Evolutionary conservation across 1,284 basidiomycete genomes (phyloP).

Genomic region (Malassezia cuniculi): DNA sequence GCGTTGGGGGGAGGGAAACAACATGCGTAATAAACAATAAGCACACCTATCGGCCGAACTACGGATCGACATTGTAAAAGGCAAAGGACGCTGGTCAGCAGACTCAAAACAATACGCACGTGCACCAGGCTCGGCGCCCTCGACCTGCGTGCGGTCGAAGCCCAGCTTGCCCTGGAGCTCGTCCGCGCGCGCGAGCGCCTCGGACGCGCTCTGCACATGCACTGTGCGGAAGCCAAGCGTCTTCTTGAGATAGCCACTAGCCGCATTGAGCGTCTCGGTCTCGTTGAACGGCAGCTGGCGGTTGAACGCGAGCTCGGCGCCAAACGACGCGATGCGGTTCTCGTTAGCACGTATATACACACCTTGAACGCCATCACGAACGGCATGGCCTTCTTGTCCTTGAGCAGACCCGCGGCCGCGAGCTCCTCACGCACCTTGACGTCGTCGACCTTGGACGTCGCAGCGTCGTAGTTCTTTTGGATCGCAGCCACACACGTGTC

Average conservation of each 20-base stretch:
- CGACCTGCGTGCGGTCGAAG: slow-evolving; percentile 59
- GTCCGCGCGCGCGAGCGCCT: slow-evolving; percentile 49
- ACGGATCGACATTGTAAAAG: slow-evolving; percentile 17
- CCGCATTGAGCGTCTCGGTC: slow-evolving; percentile 54
- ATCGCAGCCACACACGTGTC: slow-evolving; percentile 65
- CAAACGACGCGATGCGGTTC: slow-evolving; percentile 72
- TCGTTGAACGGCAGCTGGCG: slow-evolving; percentile 80
- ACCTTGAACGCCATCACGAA: slow-evolving; percentile 86
- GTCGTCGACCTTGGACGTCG: slow-evolving; percentile 65
- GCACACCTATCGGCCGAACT: too few species aligned
- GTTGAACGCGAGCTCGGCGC: slow-evolving; percentile 68
- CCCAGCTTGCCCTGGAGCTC: slow-evolving; percentile 52
- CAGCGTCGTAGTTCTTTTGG: slow-evolving; percentile 57
- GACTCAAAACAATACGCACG: slow-evolving; percentile 9
- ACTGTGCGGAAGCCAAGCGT: slow-evolving; percentile 64
- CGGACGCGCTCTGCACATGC: slow-evolving; percentile 59
- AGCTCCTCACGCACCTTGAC: slow-evolving; percentile 62
- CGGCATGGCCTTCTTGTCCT: slow-evolving; percentile 92
- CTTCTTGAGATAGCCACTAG: slow-evolving; percentile 60
- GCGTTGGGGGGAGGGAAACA: too few species aligned
- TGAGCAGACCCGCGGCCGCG: slow-evolving; percentile 65
- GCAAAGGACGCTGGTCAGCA: slow-evolving; percentile 11
- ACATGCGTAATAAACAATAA: too few species aligned
- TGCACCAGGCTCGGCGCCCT: slow-evolving; percentile 68
- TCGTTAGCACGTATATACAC: too few species aligned